These are phyloP conservation scores for Myxozyma sirexii DNA, from an alignment of 805 yeast genomes.

Conservation along the genomic window DNA sequence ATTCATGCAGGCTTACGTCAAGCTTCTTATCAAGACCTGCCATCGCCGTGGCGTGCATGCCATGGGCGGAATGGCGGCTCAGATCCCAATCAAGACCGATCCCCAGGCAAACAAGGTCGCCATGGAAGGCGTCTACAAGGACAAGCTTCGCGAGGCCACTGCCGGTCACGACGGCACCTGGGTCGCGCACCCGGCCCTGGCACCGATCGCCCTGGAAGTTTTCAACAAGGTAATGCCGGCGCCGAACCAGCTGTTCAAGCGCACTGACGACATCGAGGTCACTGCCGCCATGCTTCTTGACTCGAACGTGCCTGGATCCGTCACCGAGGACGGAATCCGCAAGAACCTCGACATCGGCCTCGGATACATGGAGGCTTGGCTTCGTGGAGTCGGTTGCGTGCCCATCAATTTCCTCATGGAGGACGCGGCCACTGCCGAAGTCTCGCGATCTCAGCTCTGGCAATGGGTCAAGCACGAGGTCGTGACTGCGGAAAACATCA, in stretches of 20 bases:
- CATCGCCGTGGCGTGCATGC: conserved; percentile 76
- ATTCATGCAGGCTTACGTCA: conserved; percentile 68
- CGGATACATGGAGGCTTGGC: conserved; percentile 75
- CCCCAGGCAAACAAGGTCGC: conserved; percentile 62
- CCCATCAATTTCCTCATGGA: conserved; percentile 77
- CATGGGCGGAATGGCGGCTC: conserved; percentile 81
- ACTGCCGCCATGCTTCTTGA: conserved; percentile 63
- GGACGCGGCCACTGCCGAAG: conserved; percentile 79
- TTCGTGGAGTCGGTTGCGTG: conserved; percentile 70
- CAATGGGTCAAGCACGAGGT: conserved; percentile 74
- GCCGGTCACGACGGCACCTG: conserved; percentile 78
- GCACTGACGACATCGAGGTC: conserved; percentile 52
- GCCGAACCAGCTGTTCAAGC: conserved; percentile 67
- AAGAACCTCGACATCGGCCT: conserved; percentile 64
- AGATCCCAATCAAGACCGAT: conserved; percentile 71
- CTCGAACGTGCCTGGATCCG: conserved; percentile 61
- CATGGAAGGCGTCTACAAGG: conserved; percentile 67
- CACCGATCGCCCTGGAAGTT: conserved; percentile 63
- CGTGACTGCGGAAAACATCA: conserved; percentile 56
- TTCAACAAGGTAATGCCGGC: conserved; percentile 77
- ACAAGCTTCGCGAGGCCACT: conserved; percentile 65
- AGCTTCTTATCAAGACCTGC: conserved; percentile 65
- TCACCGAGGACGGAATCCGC: conserved; percentile 69
- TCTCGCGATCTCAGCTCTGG: conserved; percentile 71
- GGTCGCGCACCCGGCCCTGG: conserved; percentile 78